Conservation (phyloP, 2,329 filamentous ascomycete species). For the Claviceps arundinis region DNA sequence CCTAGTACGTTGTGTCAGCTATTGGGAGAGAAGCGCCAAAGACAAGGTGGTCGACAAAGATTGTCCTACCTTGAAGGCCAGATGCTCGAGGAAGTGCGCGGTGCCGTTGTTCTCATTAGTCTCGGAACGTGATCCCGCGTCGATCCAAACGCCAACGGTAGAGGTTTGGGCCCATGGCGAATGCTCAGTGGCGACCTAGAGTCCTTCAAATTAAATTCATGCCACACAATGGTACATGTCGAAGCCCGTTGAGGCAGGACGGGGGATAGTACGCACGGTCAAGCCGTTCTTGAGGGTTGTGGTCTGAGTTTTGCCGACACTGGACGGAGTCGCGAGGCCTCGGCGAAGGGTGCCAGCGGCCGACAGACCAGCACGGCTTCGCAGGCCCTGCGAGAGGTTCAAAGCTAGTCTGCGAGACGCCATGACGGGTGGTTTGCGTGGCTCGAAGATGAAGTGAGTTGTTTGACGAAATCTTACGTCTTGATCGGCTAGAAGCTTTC, state of each 20-base stretch:
- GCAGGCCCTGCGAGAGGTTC: constrained; percentile 82
- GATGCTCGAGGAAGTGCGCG: constrained; percentile 97
- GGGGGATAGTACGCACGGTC: constrained; percentile 50
- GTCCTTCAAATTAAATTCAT: constrained; percentile 15
- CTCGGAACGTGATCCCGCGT: constrained; percentile 95
- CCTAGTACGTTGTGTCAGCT: constrained; percentile 33
- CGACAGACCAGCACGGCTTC: constrained; percentile 74
- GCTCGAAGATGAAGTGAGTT: constrained; percentile 37
- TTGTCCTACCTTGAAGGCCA: constrained; percentile 85
- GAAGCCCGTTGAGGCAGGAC: constrained; percentile 24
- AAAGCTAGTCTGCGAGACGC: constrained; percentile 95
- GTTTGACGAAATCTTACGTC: constrained; percentile 40
- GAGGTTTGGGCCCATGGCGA: constrained; percentile 97
- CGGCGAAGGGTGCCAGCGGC: constrained; percentile 65
- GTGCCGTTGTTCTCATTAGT: constrained; percentile 98
- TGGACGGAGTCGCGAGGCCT: constrained; percentile 79
- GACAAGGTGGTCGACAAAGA: not conserved
- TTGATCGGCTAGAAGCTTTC: constrained; percentile 33
- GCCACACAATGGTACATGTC: constrained; percentile 6
- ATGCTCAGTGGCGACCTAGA: constrained; percentile 90
- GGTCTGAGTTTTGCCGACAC: constrained; percentile 76
- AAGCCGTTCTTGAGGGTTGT: constrained; percentile 96
- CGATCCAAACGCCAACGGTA: constrained; percentile 98
- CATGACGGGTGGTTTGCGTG: constrained; percentile 51
- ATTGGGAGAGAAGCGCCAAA: not conserved